A percentile compares a stretch with the other conserved stretches of the same genome.
phyloP scores from a whole-genome alignment of 495 filamentous ascomycete species.

The Daldinia caldariorum region DNA sequence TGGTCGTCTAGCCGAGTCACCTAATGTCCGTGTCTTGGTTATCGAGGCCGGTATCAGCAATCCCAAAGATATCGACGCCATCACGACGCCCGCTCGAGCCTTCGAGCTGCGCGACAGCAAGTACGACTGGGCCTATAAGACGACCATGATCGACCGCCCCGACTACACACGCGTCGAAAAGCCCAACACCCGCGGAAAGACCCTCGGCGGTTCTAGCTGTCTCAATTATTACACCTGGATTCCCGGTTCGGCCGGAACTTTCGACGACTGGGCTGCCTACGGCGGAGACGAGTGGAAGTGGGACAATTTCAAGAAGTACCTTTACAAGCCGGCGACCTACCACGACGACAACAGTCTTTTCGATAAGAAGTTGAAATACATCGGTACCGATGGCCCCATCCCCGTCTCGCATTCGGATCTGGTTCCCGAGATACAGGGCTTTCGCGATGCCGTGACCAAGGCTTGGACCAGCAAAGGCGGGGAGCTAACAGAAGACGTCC shows the following conservation, averaged over 20 bases:
- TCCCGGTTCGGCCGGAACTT: slow-evolving; percentile 67
- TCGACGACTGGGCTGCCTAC: slow-evolving; percentile 66
- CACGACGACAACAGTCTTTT: slow-evolving; percentile 61
- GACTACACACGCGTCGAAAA: slow-evolving; percentile 71
- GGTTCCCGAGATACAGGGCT: slow-evolving; percentile 61
- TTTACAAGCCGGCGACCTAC: slow-evolving; percentile 67
- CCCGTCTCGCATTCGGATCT: slow-evolving; percentile 66
- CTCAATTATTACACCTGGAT: slow-evolving; percentile 72
- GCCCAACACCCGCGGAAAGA: slow-evolving; percentile 69
- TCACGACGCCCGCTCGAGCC: slow-evolving; percentile 64
- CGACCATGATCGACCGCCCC: slow-evolving; percentile 68
- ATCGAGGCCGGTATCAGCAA: slow-evolving; percentile 67
- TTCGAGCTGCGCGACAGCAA: slow-evolving; percentile 66
- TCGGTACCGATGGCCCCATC: slow-evolving; percentile 62
- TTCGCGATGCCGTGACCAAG: slow-evolving; percentile 64
- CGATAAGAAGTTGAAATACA: slow-evolving; percentile 56
- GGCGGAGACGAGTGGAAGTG: slow-evolving; percentile 58
- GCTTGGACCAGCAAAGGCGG: slow-evolving; percentile 68
- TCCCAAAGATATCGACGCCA: slow-evolving; percentile 65
- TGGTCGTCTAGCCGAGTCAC: slow-evolving; percentile 66
- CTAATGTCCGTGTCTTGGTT: slow-evolving; percentile 61
- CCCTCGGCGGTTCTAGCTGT: slow-evolving; percentile 67
- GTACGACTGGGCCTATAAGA: slow-evolving; percentile 72
- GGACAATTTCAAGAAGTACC: slow-evolving; percentile 58
- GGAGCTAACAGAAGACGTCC: slow-evolving; percentile 63